A percentile compares a stretch with the other conserved stretches of the same genome.
Evolutionary conservation across 352 stramenopile genomes (phyloP).

Genomic region (Pythium brachiatum): DNA sequence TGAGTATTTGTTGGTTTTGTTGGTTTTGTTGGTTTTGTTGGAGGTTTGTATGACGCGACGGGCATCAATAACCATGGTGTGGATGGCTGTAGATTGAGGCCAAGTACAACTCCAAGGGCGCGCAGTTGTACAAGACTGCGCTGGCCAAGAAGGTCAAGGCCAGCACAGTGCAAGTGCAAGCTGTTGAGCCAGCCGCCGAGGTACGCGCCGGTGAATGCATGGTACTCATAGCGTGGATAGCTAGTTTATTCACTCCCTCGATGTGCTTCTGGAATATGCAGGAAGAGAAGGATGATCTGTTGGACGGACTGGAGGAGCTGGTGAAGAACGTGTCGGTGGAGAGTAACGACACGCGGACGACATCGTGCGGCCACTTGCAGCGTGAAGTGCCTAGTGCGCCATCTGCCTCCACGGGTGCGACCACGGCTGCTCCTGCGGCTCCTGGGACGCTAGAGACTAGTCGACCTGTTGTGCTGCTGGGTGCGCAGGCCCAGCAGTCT

Average conservation of each 20-base stretch:
- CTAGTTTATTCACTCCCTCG: background rate
- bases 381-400: conserved; percentile 25
- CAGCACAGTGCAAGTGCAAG: conserved; percentile 56
- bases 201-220: conserved; percentile 14
- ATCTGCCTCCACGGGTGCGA: background rate
- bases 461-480: conserved; percentile 71
- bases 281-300: conserved; percentile 35
- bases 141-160: conserved; percentile 84
- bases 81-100: conserved; percentile 70
- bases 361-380: conserved; percentile 49
- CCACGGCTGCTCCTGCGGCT: conserved; percentile 19
- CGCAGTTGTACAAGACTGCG: conserved; percentile 85
- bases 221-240: background rate
- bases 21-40: too few species aligned
- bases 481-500: conserved; percentile 51
- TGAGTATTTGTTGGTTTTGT: too few species aligned
- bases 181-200: conserved; percentile 29
- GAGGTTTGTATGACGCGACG: background rate
- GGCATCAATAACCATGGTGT: background rate
- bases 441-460: conserved; percentile 48
- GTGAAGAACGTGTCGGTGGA: conserved; percentile 69
- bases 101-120: conserved; percentile 91
- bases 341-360: conserved; percentile 37
- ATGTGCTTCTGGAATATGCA: conserved; percentile 8
- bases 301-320: conserved; percentile 76